Evolutionary conservation across 2,329 filamentous ascomycete genomes (phyloP), one percentile per base, ranked within the genome.

Genomic region (Phaeosphaeria sp.): DNA sequence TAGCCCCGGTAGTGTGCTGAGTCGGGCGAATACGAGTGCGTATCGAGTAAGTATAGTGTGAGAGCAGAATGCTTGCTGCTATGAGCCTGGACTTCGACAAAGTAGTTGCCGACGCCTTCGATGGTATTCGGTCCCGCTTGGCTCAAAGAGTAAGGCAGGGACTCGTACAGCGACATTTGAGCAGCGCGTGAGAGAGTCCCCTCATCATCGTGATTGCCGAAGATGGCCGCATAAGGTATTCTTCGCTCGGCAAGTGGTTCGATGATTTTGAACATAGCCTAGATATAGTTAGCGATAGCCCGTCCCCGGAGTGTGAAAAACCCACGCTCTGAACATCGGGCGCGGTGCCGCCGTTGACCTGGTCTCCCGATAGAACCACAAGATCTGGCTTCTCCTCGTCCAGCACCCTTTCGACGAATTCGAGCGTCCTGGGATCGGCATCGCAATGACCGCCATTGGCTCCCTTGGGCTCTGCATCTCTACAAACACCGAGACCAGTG

Each of bases 171-270:
- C 3, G 87, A 83, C 93, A 99, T 98, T 71, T 95, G 89, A 2
- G 87, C 86, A 4, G 85, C 81, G 55, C 95, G 90, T 17, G 89
- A 87, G 64, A 97, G 84, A 46, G 91, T 87, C 33, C 89, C 89
- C 81, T 98, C 94, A 70, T 98, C 94, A 72, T 99, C 95, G 77
- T 99, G 95, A 75, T 99, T 99, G 55, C 95, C 95, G 72, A 98
- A 97, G 58, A 99, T 98, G 59, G 90, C 89, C 17, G 93, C 91
- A 71, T 96, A 98, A 0, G 95, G 95, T 39, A 98, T 92, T 69
- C 92, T 92, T 75, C 91, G 91, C 75, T 92, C 88, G 61, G 92
- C 90, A 50, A 99, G 87, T 13, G 96, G 83, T 48, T 91, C 88
- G 6, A 92, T 90, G 69, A 93, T 92, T 79, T 99, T 99, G 83